Base-by-base conservation (phyloP, 768 basidiomycete species). In the Coprinellus micaceus region DNA sequence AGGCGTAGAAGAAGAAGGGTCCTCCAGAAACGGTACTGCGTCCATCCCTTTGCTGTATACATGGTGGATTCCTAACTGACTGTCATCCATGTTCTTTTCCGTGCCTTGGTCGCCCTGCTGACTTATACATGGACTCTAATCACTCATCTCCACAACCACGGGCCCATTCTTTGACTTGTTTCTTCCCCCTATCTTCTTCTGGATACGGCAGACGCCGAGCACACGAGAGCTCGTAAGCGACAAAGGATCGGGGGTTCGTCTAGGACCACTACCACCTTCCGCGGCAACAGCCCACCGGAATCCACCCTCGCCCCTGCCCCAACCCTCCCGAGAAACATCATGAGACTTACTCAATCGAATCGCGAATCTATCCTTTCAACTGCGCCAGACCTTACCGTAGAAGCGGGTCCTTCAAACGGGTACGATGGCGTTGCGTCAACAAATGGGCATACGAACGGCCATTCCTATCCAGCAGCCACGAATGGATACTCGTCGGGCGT, bases 191-290 rank as follows among this genome's bases (percentile, higher is more conserved):
- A 2, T 37, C 19, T 26, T 43, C 22, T 37, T 59, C 44, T 58
- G 60, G 62, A 12, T 29, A 36, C 70, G 67, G 66, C 69, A 80
- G 78, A 79, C 67, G 60, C 74, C 71, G 83, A 83, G 71, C 71
- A 71, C 60, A 60, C 77, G 53, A 76, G 85, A 69, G 82, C 83
- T 62, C 79, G 80, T 72, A 89, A 89, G 78, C 80, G 87, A 77
- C 85, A 85, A 76, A 80, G 87, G 71, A 75, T 80, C 66, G 77
- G 79, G 64, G 76, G 64, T 62, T 67, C 68, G 58, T 30, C 48
- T 26, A 69, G 63, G 58, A 65, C 64, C 58, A 59, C 66, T 58
- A 53, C 64, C 61, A 56, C 61, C 33, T 6, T 33, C 60, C 53
- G 56, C 47, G 15, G 19, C 29, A 29, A n/a, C 29, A 22, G 26